A percentile compares a stretch with the other conserved stretches of the same genome.
Conservation (phyloP, 1,284 basidiomycete species). For the Dichomitus squalens region DNA sequence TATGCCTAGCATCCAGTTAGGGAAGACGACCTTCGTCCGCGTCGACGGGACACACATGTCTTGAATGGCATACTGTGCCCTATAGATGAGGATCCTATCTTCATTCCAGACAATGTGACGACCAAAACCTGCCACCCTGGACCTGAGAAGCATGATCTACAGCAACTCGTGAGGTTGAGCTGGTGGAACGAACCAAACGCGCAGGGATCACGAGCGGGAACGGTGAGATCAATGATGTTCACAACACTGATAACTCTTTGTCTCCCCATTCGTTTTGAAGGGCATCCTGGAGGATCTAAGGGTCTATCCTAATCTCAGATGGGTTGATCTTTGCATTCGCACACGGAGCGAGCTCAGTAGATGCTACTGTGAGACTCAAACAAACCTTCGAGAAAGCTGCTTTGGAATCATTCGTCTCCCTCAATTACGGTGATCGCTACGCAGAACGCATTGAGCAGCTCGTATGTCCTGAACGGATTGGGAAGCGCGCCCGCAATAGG, state of each 20-base stretch:
- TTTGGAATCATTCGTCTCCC: constrained; percentile 63
- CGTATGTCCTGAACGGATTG: constrained; percentile 38
- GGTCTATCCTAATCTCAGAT: constrained; percentile 59
- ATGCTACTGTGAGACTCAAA: background rate
- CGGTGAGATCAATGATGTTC: constrained; percentile 42
- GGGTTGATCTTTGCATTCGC: constrained; percentile 45
- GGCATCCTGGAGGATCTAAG: constrained; percentile 40
- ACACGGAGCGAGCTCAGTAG: background rate
- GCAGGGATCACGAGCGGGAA: constrained; percentile 41
- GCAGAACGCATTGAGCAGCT: constrained; percentile 42
- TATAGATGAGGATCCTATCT: constrained; percentile 39
- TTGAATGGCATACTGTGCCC: constrained; percentile 61
- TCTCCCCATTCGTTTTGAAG: constrained; percentile 41
- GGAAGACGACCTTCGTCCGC: constrained; percentile 45
- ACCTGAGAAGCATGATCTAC: constrained; percentile 58
- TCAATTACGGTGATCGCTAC: constrained; percentile 60
- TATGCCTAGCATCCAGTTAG: constrained; percentile 42
- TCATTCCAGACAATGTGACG: constrained; percentile 53
- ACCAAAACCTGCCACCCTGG: constrained; percentile 62
- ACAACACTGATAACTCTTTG: constrained; percentile 33
- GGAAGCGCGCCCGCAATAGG: constrained; percentile 34
- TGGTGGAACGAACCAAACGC: background rate
- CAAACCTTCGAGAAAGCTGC: constrained; percentile 46
- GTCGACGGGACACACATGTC: constrained; percentile 48
- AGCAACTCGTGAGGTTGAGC: background rate